Base-by-base conservation (phyloP, 2,329 filamentous ascomycete genomes). In the Fusarium pilosicola region DNA sequence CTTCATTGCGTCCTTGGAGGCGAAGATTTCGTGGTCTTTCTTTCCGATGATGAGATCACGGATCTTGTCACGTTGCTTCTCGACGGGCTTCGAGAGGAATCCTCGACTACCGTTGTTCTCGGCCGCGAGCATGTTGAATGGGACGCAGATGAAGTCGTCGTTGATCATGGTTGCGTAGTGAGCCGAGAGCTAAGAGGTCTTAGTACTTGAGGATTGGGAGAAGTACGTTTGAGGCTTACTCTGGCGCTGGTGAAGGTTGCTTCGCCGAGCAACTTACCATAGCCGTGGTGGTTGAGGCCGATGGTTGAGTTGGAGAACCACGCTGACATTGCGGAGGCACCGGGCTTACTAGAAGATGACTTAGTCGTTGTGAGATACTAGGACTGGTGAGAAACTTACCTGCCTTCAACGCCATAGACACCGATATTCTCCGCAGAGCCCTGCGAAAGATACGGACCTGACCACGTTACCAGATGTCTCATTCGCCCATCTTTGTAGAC, bases 221-320 rank as follows among this genome's bases (percentile, higher is more conserved):
- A 7, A 4, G 8, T 1, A 2, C 1, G 6, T 26, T 9, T 7
- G 13, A 17, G 20, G 4, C 28, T 68, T 78, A 85, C 83, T 32
- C 82, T 78, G 30, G 81, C 82, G 59, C 84, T 84, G 2, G 83
- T 86, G 67, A 83, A 86, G 8, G 83, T 82, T 1, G 82, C 85
- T 64, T 86, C 85, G 1, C 82, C 79, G 1, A 86, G 78, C 5
- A 86, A 76, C 24, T 77, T 75, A 1, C 85, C 85, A 28, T 86
- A 86, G 1, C 85, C 85, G 18, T 79, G 62, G 3, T 80, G 80
- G 24, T 80, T 74, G 0, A 86, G 77, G 0, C 85, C 85, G 20
- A 86, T 85, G 11, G 80, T 83, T 49, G 82, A 77, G 73, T 86
- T 84, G 1, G 85, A 81, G 18, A 86, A 77, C 83, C 83, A 86